phyloP scores from a whole-genome alignment of 371 early-diverging fungal species.

The Rhizopus microsporus region DNA sequence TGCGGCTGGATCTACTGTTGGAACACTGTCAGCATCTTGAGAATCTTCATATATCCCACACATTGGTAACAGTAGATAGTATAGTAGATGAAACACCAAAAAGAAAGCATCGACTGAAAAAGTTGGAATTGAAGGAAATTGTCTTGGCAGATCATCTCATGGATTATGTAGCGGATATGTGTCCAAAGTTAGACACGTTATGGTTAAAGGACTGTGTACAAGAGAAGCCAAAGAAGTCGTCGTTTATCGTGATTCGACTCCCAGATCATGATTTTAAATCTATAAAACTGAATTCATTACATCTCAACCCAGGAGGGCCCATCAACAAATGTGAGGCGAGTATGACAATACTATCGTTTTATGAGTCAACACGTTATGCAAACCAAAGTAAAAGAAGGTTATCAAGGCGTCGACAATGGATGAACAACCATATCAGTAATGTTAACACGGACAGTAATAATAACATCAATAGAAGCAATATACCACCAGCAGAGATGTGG shows the following conservation, averaged over 20 bases:
- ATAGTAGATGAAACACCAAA: conserved; percentile 7
- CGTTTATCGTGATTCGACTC: conserved; percentile 29
- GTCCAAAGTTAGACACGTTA: conserved; percentile 9
- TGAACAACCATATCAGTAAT: too few species aligned
- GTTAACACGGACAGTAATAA: not conserved
- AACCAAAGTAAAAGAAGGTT: conserved; percentile 16
- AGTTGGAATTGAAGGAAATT: conserved; percentile 11
- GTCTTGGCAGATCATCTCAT: conserved; percentile 25
- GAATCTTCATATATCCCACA: conserved; percentile 10
- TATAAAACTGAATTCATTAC: conserved; percentile 15
- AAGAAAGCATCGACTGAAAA: conserved; percentile 3
- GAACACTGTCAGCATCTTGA: conserved; percentile 20
- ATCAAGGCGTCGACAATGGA: conserved; percentile 1
- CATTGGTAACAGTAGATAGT: conserved; percentile 16
- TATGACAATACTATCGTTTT: conserved; percentile 22
- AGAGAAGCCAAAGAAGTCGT: conserved; percentile 21
- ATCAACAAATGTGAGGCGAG: conserved; percentile 10
- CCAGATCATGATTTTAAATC: conserved; percentile 25
- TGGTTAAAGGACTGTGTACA: conserved; percentile 19
- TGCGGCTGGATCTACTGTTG: conserved; percentile 23
- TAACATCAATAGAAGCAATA: not conserved
- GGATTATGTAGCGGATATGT: conserved; percentile 25
- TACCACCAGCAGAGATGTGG: conserved; percentile 25
- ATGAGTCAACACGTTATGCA: conserved; percentile 25
- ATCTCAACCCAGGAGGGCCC: conserved; percentile 25